Percentiles rank a stretch among this genome's conserved stretches.
Evolutionary conservation across 2,329 filamentous ascomycete genomes (phyloP).

Genomic region (Davidsoniella eucalypti): DNA sequence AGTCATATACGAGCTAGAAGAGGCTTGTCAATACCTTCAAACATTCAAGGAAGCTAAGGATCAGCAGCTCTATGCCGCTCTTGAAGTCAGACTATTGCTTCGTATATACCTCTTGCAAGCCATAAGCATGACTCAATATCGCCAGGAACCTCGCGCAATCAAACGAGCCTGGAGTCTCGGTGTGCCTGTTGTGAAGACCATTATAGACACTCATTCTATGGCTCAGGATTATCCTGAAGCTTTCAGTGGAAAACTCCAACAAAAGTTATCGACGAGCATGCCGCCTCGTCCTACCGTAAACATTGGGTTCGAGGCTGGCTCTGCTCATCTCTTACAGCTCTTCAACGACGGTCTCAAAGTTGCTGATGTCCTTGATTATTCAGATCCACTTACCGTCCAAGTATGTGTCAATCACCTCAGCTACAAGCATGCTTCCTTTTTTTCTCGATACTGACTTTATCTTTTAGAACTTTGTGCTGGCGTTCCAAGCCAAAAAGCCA

Average conservation of each 20-base stretch:
- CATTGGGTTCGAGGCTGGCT: constrained; percentile 54
- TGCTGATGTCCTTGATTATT: constrained; percentile 49
- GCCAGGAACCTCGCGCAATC: constrained; percentile 29
- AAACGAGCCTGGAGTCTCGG: constrained; percentile 31
- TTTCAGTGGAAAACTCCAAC: constrained; percentile 80
- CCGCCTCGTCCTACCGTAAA: constrained; percentile 81
- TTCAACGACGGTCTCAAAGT: constrained; percentile 57
- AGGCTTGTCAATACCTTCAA: constrained; percentile 37
- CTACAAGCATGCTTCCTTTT: not conserved
- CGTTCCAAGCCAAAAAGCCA: constrained; percentile 63
- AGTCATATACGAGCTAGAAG: constrained; percentile 37
- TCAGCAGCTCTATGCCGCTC: constrained; percentile 31
- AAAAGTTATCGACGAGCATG: constrained; percentile 83
- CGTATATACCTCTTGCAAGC: constrained; percentile 45
- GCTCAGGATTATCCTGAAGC: constrained; percentile 50
- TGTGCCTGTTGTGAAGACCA: not conserved
- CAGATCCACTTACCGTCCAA: constrained; percentile 51
- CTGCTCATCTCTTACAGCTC: constrained; percentile 50
- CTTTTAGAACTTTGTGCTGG: constrained; percentile 50
- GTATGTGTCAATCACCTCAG: constrained; percentile 25
- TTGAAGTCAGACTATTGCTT: constrained; percentile 49
- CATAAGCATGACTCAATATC: constrained; percentile 30
- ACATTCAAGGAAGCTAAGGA: constrained; percentile 12
- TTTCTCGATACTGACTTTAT: not conserved
- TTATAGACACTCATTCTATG: not conserved